A percentile compares a stretch with the other conserved stretches of the same genome.
phyloP scores from a whole-genome alignment of 2,329 filamentous ascomycete genomes.

The Xylaria sp. region DNA sequence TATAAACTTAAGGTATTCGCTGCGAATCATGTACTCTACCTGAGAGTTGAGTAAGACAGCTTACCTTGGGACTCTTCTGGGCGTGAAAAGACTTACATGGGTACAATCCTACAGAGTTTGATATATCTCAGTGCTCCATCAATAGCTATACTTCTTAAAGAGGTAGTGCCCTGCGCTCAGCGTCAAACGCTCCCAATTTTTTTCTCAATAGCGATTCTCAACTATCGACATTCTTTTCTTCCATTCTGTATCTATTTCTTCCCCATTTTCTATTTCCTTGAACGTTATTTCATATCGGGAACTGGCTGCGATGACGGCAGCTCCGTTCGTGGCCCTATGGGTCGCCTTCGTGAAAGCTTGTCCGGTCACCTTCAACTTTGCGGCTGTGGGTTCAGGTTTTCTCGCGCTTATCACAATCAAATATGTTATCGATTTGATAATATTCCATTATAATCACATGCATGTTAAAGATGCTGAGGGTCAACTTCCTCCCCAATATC shows the following conservation, averaged over 20 bases:
- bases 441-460: conserved; percentile 31
- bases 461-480: conserved; percentile 11
- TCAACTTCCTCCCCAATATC: conserved; percentile 29
- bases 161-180: not conserved
- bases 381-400: conserved; percentile 3
- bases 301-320: conserved; percentile 24
- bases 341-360: conserved; percentile 22
- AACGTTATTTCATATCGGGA: not conserved
- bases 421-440: conserved; percentile 25
- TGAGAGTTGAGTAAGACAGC: not conserved
- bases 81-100: not conserved
- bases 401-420: conserved; percentile 23
- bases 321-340: conserved; percentile 32
- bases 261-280: conserved; percentile 1
- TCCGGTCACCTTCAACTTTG: conserved; percentile 14
- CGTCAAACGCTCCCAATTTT: not conserved
- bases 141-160: conserved; percentile 18
- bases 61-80: conserved; percentile 5
- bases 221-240: not conserved
- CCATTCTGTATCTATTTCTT: not conserved
- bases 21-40: not conserved
- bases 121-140: not conserved
- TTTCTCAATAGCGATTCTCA: not conserved
- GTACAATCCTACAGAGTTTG: conserved; percentile 12
- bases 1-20: not conserved